phyloP scores from a whole-genome alignment of 306 rosid species.

The Prunus campanulata region DNA sequence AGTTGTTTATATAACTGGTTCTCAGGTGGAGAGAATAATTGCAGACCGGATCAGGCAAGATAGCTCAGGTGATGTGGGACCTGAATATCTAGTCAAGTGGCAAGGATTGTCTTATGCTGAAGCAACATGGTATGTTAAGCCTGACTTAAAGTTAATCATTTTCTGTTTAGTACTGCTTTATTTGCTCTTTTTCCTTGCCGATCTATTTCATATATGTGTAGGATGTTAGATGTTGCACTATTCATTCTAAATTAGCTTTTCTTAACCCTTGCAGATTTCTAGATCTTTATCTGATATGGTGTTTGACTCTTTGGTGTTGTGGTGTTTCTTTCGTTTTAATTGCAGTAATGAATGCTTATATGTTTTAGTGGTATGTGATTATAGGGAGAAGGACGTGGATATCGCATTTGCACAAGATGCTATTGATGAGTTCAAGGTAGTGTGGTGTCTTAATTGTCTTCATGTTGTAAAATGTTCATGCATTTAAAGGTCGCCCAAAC shows the following conservation, averaged over 20 bases:
- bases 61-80: slow-evolving; percentile 65
- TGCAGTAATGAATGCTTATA: slow-evolving; percentile 23
- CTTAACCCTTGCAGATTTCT: background rate
- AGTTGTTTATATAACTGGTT: slow-evolving; percentile 12
- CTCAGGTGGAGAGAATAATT: slow-evolving; percentile 91
- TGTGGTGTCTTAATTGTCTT: slow-evolving; percentile 2
- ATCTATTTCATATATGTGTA: background rate
- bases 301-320: slow-evolving; percentile 6
- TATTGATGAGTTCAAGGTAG: slow-evolving; percentile 96
- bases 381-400: slow-evolving; percentile 95
- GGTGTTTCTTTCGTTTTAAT: background rate
- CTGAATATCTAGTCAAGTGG: slow-evolving; percentile 97
- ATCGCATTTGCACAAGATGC: slow-evolving; percentile 92
- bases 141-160: slow-evolving; percentile 14
- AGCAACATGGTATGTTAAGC: slow-evolving; percentile 75
- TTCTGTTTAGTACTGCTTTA: background rate
- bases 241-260: background rate
- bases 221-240: background rate
- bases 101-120: slow-evolving; percentile 98
- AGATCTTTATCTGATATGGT: background rate
- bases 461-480: background rate
- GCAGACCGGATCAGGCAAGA: slow-evolving; percentile 84
- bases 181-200: background rate
- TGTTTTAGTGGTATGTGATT: slow-evolving; percentile 28
- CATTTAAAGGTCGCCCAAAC: background rate